Conservation (phyloP, 2,329 filamentous ascomycete species). For the Ilyonectria robusta region DNA sequence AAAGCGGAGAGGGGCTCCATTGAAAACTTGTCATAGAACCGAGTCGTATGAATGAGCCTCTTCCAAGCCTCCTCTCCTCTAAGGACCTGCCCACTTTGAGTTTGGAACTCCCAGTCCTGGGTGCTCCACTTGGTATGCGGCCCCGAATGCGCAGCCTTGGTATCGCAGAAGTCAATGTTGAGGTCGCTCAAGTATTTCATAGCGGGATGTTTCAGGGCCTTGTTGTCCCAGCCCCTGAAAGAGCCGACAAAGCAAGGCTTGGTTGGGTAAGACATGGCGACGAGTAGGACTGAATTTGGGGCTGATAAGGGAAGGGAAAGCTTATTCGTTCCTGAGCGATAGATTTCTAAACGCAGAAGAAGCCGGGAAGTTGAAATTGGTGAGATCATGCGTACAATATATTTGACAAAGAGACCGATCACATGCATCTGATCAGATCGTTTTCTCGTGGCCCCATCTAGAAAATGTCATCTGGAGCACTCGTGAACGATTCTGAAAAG, state of each 20-base stretch:
- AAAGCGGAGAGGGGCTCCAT: conserved; percentile 9
- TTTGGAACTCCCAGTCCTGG: conserved; percentile 12
- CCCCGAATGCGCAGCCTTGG: conserved; percentile 8
- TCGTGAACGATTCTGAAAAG: no score
- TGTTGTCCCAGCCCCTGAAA: conserved; percentile 1
- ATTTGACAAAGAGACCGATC: conserved; percentile 4
- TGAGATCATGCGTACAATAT: background rate
- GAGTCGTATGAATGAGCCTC: conserved; percentile 2
- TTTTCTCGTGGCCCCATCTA: conserved; percentile 2
- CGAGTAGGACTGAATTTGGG: background rate
- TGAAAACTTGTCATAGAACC: conserved; percentile 9
- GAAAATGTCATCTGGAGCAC: background rate
- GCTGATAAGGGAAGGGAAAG: conserved; percentile 2
- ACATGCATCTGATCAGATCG: background rate
- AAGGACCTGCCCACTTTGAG: conserved; percentile 7
- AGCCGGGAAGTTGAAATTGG: background rate
- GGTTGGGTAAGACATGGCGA: conserved; percentile 6
- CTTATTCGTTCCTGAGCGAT: background rate
- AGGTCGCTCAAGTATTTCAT: conserved; percentile 9
- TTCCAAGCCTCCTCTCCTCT: conserved; percentile 7
- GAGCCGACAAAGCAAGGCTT: conserved; percentile 3
- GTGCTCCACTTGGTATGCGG: conserved; percentile 7
- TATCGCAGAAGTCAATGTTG: conserved; percentile 1
- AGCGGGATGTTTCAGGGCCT: background rate
- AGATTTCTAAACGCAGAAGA: conserved; percentile 4